A percentile compares a stretch with the other conserved stretches of the same genome.
These are phyloP conservation scores for Scenedesmus sp. DNA, from an alignment of 163 green algal species.

Conservation along the genomic window DNA sequence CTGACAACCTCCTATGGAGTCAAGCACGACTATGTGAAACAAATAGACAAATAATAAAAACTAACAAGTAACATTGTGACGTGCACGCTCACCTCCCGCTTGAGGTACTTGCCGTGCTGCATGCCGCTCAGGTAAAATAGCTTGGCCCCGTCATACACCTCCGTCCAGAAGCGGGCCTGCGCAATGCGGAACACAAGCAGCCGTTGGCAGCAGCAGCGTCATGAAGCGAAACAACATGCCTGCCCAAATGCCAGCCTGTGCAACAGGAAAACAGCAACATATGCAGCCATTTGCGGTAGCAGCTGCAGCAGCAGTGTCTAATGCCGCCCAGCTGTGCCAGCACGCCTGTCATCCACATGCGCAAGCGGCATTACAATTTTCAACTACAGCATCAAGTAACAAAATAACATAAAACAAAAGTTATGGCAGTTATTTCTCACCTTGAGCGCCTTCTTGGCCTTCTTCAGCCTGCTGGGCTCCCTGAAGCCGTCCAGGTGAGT, in stretches of 20 bases:
- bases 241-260: too few relatives aligned
- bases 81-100: slow-evolving; percentile 59
- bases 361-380: too few relatives aligned
- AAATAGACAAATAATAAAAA: too few relatives aligned
- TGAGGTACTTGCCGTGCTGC: slow-evolving; percentile 80
- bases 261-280: too few relatives aligned
- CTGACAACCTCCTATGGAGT: too few relatives aligned
- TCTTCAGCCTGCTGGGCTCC: slow-evolving; percentile 88
- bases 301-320: too few relatives aligned
- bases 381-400: not conserved
- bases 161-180: slow-evolving; percentile 92
- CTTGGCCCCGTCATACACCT: slow-evolving; percentile 98
- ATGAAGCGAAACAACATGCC: too few relatives aligned
- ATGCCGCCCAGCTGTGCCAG: slow-evolving; percentile 97
- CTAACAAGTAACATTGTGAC: too few relatives aligned
- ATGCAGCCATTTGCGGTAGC: slow-evolving; percentile 97
- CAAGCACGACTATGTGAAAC: too few relatives aligned
- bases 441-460: slow-evolving; percentile 98
- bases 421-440: slow-evolving; percentile 17
- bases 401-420: not conserved
- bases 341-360: slow-evolving; percentile 99
- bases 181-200: too few relatives aligned
- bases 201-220: too few relatives aligned
- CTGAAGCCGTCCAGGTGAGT: slow-evolving; percentile 98
- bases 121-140: slow-evolving; percentile 98